phyloP scores from a whole-genome alignment of 495 filamentous ascomycete genomes.

The Pseudoneurospora amorphoporcata region DNA sequence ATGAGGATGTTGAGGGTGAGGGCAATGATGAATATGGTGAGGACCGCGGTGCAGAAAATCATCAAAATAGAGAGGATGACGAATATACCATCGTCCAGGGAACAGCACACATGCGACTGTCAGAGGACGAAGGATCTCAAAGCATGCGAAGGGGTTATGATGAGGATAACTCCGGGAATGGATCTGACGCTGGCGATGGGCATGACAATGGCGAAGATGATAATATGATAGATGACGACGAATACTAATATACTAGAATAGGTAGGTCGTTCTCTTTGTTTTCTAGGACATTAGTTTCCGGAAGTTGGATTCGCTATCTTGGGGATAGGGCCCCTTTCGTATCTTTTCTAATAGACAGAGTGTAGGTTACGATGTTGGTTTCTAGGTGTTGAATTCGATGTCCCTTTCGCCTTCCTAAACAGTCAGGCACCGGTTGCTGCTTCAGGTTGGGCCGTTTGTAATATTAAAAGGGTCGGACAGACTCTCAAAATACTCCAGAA shows the following conservation, averaged over 20 bases:
- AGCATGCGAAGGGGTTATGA: background rate
- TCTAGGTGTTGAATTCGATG: too few relatives aligned
- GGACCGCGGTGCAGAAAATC: too few relatives aligned
- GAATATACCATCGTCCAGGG: background rate
- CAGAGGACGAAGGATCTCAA: background rate
- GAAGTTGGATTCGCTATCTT: background rate
- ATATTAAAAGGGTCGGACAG: too few relatives aligned
- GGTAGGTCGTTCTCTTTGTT: background rate
- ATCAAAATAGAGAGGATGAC: background rate
- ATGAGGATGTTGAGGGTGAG: too few relatives aligned
- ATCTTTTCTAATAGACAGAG: too few relatives aligned
- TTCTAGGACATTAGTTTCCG: background rate
- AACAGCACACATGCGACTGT: background rate
- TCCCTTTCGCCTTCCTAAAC: too few relatives aligned
- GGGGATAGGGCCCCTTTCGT: background rate
- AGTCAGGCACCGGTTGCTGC: too few relatives aligned
- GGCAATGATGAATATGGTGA: too few relatives aligned
- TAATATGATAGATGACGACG: background rate
- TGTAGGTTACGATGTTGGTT: too few relatives aligned
- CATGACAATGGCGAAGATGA: background rate
- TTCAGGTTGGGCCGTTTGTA: too few relatives aligned
- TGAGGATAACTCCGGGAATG: background rate
- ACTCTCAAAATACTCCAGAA: too few relatives aligned
- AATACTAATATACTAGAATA: background rate
- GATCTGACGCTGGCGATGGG: background rate